Evolutionary conservation across 805 yeast genomes (phyloP).

Genomic region (Ogataea parapolymorpha): DNA sequence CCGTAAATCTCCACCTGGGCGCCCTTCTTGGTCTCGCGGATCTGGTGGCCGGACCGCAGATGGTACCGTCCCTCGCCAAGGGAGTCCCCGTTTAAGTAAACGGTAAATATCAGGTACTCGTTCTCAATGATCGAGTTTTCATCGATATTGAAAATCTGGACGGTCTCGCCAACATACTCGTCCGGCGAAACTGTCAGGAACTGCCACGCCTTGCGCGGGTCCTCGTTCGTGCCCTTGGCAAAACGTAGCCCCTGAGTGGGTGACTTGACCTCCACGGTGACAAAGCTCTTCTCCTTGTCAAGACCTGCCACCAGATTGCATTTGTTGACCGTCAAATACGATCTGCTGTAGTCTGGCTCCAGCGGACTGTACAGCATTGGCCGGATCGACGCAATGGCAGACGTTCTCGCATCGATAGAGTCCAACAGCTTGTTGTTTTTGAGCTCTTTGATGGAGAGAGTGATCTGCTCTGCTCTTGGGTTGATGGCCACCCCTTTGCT

Average conservation of each 20-base stretch:
- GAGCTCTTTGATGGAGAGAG: conserved; percentile 71
- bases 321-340: conserved; percentile 58
- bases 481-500: conserved; percentile 74
- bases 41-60: conserved; percentile 28
- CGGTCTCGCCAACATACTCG: conserved; percentile 69
- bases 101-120: conserved; percentile 52
- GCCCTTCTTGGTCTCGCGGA: conserved; percentile 42
- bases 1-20: conserved; percentile 42
- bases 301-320: conserved; percentile 16
- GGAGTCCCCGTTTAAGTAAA: conserved; percentile 61
- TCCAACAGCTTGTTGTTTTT: conserved; percentile 38
- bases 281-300: conserved; percentile 29
- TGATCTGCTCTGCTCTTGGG: conserved; percentile 71
- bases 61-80: conserved; percentile 56
- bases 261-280: conserved; percentile 53
- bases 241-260: conserved; percentile 52
- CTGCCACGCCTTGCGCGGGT: conserved; percentile 53
- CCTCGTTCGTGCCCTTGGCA: conserved; percentile 66
- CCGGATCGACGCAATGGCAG: conserved; percentile 63
- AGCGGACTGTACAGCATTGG: conserved; percentile 64
- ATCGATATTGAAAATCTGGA: conserved; percentile 60
- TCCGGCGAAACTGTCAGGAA: conserved; percentile 70
- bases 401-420: conserved; percentile 19
- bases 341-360: conserved; percentile 55
- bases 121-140: conserved; percentile 40